Conservation (phyloP, 176 grass and related monocot genomes). For the Oropetium thomaeum region DNA sequence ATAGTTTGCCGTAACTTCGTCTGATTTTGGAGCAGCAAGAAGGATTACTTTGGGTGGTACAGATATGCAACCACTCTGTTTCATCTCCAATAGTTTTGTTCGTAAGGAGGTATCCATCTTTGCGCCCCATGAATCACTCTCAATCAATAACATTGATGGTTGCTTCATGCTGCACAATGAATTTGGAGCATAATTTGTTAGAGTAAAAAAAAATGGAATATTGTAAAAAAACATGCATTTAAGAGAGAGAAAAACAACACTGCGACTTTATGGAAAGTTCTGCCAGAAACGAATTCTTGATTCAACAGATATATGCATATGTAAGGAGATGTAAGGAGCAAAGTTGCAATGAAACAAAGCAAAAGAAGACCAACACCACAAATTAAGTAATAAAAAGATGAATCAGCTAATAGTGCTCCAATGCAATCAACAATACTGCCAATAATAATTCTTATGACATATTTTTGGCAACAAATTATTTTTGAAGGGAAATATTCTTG, state of each 20-base stretch:
- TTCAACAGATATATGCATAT: slow-evolving; percentile 6
- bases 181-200: slow-evolving; percentile 15
- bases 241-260: too few relatives aligned
- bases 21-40: slow-evolving; percentile 55
- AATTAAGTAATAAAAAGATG: slow-evolving; percentile 24
- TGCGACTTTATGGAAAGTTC: not conserved
- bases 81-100: slow-evolving; percentile 51
- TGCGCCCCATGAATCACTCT: slow-evolving; percentile 64
- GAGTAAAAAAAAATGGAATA: slow-evolving; percentile 2
- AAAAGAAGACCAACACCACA: not conserved
- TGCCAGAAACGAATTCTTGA: not conserved
- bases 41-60: slow-evolving; percentile 61
- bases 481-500: not conserved
- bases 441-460: not conserved
- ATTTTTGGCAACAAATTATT: slow-evolving; percentile 16
- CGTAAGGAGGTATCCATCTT: slow-evolving; percentile 49
- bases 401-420: not conserved
- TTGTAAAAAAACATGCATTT: not conserved
- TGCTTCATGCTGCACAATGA: slow-evolving; percentile 42
- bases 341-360: slow-evolving; percentile 15
- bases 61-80: slow-evolving; percentile 33
- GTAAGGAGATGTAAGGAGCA: not conserved
- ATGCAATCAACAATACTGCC: not conserved
- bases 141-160: slow-evolving; percentile 67
- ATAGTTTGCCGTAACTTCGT: slow-evolving; percentile 43